Percentiles rank a stretch among this genome's conserved stretches.
These are phyloP conservation scores for Kuraishia ogatae DNA, from an alignment of 805 yeast genomes.

Conservation along the genomic window DNA sequence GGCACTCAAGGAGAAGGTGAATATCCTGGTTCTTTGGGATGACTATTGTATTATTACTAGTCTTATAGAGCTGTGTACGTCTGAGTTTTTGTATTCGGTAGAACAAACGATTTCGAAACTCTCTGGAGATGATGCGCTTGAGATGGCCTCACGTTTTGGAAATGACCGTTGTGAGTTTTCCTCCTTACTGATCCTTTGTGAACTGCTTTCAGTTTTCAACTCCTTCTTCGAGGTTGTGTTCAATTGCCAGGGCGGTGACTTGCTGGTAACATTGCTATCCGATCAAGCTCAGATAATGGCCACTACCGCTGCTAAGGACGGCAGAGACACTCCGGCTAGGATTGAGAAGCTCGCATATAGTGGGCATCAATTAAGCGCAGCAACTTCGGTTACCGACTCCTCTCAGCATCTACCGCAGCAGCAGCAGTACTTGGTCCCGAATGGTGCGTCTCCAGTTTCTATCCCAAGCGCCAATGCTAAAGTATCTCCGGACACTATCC, in stretches of 20 bases:
- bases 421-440: too few species aligned
- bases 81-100: background rate
- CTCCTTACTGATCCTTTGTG: constrained; percentile 18
- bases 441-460: background rate
- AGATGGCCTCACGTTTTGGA: constrained; percentile 17
- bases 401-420: background rate
- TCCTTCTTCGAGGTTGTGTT: background rate
- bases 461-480: background rate
- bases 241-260: constrained; percentile 48
- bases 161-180: constrained; percentile 22
- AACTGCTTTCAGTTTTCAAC: background rate
- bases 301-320: constrained; percentile 23
- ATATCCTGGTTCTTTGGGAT: background rate
- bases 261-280: constrained; percentile 25
- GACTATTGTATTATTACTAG: background rate
- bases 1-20: constrained; percentile 15
- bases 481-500: background rate
- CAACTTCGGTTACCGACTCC: background rate
- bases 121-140: constrained; percentile 9
- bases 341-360: background rate
- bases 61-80: background rate
- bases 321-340: constrained; percentile 8
- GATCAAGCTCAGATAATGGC: background rate
- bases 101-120: background rate
- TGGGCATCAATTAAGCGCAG: background rate